Percentiles rank a stretch among this genome's conserved stretches.
Evolutionary conservation across 2,329 filamentous ascomycete genomes (phyloP).

Genomic region (Paecilomyces fulvus): DNA sequence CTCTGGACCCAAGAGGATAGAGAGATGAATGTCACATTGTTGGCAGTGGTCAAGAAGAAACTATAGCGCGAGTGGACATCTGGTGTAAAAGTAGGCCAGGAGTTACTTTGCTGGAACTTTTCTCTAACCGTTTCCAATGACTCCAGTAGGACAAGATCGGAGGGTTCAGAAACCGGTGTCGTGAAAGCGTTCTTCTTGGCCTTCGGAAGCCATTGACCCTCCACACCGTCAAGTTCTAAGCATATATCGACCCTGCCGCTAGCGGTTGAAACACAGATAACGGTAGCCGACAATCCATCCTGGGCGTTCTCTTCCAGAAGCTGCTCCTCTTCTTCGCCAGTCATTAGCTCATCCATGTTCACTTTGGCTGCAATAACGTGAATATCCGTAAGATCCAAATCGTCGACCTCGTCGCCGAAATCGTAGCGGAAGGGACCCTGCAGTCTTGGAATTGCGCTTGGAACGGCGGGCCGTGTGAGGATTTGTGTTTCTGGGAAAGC

Average conservation of each 20-base stretch:
- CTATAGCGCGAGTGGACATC: constrained; percentile 50
- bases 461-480: constrained; percentile 46
- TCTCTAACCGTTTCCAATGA: constrained; percentile 33
- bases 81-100: constrained; percentile 48
- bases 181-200: constrained; percentile 32
- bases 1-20: constrained; percentile 49
- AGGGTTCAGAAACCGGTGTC: constrained; percentile 32
- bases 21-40: constrained; percentile 47
- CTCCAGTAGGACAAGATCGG: constrained; percentile 37
- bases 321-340: constrained; percentile 42
- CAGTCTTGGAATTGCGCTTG: constrained; percentile 49
- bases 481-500: constrained; percentile 40
- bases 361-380: constrained; percentile 47
- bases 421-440: constrained; percentile 54
- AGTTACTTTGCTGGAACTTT: constrained; percentile 14
- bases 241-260: constrained; percentile 50
- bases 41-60: constrained; percentile 50
- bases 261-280: constrained; percentile 50
- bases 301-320: constrained; percentile 35
- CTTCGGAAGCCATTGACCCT: constrained; percentile 55
- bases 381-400: constrained; percentile 54
- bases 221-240: constrained; percentile 53
- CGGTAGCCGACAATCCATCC: constrained; percentile 46
- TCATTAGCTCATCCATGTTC: constrained; percentile 45
- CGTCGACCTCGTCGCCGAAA: constrained; percentile 41